Evolutionary conservation across 306 rosid species (phyloP).

Genomic region (Rosa lucieae): DNA sequence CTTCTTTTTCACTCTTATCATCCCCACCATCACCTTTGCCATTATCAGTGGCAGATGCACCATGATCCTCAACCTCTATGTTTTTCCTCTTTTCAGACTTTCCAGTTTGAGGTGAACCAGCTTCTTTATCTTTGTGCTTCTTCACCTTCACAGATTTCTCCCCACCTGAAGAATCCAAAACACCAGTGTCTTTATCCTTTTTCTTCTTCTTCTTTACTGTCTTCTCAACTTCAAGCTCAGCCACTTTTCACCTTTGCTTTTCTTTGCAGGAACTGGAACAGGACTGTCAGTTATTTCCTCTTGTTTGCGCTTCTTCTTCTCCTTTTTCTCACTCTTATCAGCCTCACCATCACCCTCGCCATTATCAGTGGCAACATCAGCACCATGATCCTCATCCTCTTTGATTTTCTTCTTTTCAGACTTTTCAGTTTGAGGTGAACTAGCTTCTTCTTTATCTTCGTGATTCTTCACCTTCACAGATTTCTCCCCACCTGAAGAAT

Average conservation of each 20-base stretch:
- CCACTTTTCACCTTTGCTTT: conserved; percentile 37
- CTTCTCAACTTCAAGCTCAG: conserved; percentile 41
- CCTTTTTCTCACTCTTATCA: conserved; percentile 55
- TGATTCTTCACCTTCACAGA: conserved; percentile 26
- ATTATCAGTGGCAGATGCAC: conserved; percentile 8
- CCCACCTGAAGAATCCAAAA: conserved; percentile 29
- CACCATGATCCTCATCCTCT: conserved; percentile 36
- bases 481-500: conserved; percentile 40
- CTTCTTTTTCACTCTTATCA: conserved; percentile 60
- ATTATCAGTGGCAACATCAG: conserved; percentile 15
- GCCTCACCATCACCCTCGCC: conserved; percentile 30
- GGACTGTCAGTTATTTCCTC: conserved; percentile 38
- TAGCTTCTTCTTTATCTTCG: conserved; percentile 41
- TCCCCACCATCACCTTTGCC: conserved; percentile 30
- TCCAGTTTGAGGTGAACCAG: conserved; percentile 41
- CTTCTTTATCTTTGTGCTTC: conserved; percentile 37
- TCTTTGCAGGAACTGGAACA: conserved; percentile 46
- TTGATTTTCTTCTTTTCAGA: conserved; percentile 71
- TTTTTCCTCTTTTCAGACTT: conserved; percentile 73
- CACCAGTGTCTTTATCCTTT: conserved; percentile 45
- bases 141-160: conserved; percentile 38
- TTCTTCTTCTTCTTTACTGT: conserved; percentile 48
- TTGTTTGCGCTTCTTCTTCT: conserved; percentile 33
- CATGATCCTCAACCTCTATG: conserved; percentile 45
- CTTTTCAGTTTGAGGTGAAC: conserved; percentile 47